Evolutionary conservation across 169 alveolate species (phyloP), one percentile per base, ranked within the genome.

Genomic region (Plasmodium gaboni): DNA sequence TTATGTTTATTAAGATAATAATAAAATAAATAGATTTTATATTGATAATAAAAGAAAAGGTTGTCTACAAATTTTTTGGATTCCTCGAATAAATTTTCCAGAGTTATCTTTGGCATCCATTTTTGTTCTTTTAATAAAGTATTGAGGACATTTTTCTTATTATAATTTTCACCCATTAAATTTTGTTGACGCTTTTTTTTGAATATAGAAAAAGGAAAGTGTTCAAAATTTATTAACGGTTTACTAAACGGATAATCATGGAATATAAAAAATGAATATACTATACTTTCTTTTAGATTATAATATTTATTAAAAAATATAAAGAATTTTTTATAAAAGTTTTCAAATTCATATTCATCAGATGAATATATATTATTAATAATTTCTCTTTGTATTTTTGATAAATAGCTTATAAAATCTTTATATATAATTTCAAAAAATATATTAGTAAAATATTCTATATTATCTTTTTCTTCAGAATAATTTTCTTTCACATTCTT

Each of bases 391-490:
- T 83, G 91, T 19, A 83, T 55, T 22, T 69, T 42, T 68, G n/a
- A 10, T 50, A 83, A 53, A 68, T 68, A 70, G 22, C 26, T 83
- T 22, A 74, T 83, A 26, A 83, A 68, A 69, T 83, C 91, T 53
- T 83, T 83, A 46, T 83, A 83, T 83, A 83, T 32, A 55, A 83
- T 83, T 83, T 83, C 85, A 72, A 83, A 83, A 71, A 83, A 83
- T 57, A 72, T 57, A 42, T 83, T 69, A 28, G 91, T 69, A 60
- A 48, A 76, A 55, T 63, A 76, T 48, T 71, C 17, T 17, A 68
- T 44, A 42, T 83, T 50, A 9, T 69, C 63, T 19, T 12, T 10
- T 53, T 57, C 26, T 53, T 72, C 86, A 12, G 44, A 15, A n/a
- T 42, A 17, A 13, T 68, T 42, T 13, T 68, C 53, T 1, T n/a